These are phyloP conservation scores for Nigrograna mackinnonii DNA, from an alignment of 2,329 filamentous ascomycete genomes.

Conservation along the genomic window DNA sequence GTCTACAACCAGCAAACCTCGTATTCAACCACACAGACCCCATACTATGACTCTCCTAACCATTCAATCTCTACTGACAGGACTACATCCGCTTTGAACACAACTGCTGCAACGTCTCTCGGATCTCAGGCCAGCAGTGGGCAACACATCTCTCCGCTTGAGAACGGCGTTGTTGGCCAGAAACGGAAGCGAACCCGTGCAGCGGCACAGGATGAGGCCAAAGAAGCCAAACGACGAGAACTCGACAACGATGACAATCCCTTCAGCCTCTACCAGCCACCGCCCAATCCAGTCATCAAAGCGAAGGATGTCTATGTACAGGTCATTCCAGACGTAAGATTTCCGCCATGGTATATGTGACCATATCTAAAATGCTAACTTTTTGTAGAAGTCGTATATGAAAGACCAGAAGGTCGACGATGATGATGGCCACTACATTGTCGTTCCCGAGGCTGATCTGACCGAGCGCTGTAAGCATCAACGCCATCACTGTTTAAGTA, in stretches of 20 bases:
- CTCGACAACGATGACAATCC: slow-evolving; percentile 70
- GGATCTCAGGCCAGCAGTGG: slow-evolving; percentile 67
- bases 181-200: slow-evolving; percentile 90
- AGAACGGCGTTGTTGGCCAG: slow-evolving; percentile 71
- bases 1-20: slow-evolving; percentile 72
- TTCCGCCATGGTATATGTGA: not conserved
- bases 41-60: slow-evolving; percentile 68
- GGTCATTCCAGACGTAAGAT: slow-evolving; percentile 61
- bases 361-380: slow-evolving; percentile 20
- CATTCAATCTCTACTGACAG: slow-evolving; percentile 82
- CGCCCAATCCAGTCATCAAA: slow-evolving; percentile 87
- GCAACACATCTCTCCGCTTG: slow-evolving; percentile 63
- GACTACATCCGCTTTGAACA: slow-evolving; percentile 78
- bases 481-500: not conserved
- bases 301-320: slow-evolving; percentile 67
- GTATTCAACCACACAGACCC: slow-evolving; percentile 75
- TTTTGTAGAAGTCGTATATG: slow-evolving; percentile 47
- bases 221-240: slow-evolving; percentile 65
- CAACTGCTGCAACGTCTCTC: slow-evolving; percentile 86
- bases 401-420: slow-evolving; percentile 82
- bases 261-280: slow-evolving; percentile 80
- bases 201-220: slow-evolving; percentile 80
- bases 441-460: slow-evolving; percentile 81
- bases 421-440: slow-evolving; percentile 96
- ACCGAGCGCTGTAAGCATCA: slow-evolving; percentile 81